These are phyloP conservation scores for Annulohypoxylon nitens DNA, from an alignment of 495 filamentous ascomycete species.

Conservation along the genomic window DNA sequence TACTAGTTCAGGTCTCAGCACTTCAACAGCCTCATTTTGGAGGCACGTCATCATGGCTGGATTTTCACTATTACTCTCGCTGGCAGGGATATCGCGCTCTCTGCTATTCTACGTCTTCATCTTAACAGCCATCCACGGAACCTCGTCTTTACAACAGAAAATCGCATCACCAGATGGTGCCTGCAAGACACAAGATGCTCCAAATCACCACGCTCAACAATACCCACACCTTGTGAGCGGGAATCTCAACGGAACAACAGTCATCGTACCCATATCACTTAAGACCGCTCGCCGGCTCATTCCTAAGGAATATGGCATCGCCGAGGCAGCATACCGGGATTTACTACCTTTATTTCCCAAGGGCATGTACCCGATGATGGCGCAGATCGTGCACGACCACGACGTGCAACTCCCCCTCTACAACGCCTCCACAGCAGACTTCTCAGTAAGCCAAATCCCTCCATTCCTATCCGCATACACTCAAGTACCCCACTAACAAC, in stretches of 20 bases:
- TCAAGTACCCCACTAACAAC: slow-evolving; percentile 21
- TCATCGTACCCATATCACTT: slow-evolving; percentile 58
- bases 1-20: neutral
- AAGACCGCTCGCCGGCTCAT: slow-evolving; percentile 52
- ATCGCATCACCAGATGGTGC: slow-evolving; percentile 35
- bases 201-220: slow-evolving; percentile 53
- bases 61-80: neutral
- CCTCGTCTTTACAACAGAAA: slow-evolving; percentile 16
- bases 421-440: slow-evolving; percentile 56
- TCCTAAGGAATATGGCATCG: slow-evolving; percentile 55
- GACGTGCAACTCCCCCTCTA: slow-evolving; percentile 55
- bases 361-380: slow-evolving; percentile 60
- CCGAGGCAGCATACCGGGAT: slow-evolving; percentile 55
- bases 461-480: neutral
- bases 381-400: slow-evolving; percentile 61
- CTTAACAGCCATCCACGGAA: neutral
- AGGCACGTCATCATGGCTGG: slow-evolving; percentile 2
- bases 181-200: slow-evolving; percentile 54
- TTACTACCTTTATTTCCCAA: slow-evolving; percentile 56
- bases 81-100: neutral
- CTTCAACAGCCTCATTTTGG: neutral
- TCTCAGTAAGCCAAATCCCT: slow-evolving; percentile 51
- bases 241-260: slow-evolving; percentile 57
- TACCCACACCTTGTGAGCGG: slow-evolving; percentile 58
- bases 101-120: slow-evolving; percentile 1